Evolutionary conservation across 129 eudicot species (phyloP), one percentile per base, ranked within the genome.

Genomic region (Deinandra increscens): DNA sequence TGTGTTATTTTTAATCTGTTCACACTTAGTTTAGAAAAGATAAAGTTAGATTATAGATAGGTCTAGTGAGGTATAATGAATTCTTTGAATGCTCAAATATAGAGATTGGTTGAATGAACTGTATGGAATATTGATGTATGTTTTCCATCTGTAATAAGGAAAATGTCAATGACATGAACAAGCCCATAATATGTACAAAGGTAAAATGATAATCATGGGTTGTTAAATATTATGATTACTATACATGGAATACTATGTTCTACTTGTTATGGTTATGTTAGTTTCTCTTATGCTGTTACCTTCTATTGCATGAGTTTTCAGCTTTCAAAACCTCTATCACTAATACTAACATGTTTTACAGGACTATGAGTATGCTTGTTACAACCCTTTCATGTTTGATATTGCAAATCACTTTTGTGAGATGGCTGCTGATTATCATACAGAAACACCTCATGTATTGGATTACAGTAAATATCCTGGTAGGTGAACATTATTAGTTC

Each of bases 401-500:
- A 71, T 94, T 65, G 99, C 99, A 51, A 94, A 94, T 81, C 99
- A 94, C 79, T 94, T 94, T 37, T 89, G 97, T 65, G 99, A 94
- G 85, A 94, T 94, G 99, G 97, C 96, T 72, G 96, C 99, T 44
- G 89, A 94, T 79, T 94, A 94, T 64, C 99, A 94, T 82, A 87
- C 99, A 60, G 97, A 94, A 51, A 87, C 92, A 14, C 97, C 99
- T 61, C 99, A 89, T 80, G 46, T 85, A 37, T 69, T 94, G 88
- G 93, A 94, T 70, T 94, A 83, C 73, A 85, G 65, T 66, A 87
- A 85, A 76, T 94, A 94, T 79, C 99, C 99, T 20, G 93, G 99
- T 94, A 55, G n/a, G 83, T 43, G 14, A 50, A 63, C 37, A n/a
- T 44, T 3, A 8, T 66, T 18, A 64, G 38, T 51, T 69, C 41